A percentile compares a stretch with the other conserved stretches of the same genome.
These are phyloP conservation scores for Colletotrichum musicola DNA, from an alignment of 2,329 filamentous ascomycete genomes.

Conservation along the genomic window DNA sequence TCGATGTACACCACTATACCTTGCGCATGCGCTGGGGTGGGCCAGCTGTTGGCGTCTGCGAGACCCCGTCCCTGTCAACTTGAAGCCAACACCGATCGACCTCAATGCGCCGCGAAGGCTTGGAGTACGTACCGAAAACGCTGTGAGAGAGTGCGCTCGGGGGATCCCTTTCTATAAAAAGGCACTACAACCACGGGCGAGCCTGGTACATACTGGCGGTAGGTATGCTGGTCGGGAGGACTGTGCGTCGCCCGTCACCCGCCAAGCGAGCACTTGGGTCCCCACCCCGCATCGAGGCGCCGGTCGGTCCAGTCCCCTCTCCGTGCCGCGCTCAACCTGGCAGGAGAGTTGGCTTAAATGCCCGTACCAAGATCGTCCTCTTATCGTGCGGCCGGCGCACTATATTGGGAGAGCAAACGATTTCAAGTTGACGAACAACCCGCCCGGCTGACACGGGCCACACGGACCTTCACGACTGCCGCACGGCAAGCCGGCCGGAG, in stretches of 20 bases:
- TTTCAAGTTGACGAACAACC: slow-evolving; percentile 23
- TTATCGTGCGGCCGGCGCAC: slow-evolving; percentile 1
- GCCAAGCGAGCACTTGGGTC: slow-evolving; percentile 12
- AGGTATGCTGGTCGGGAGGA: neutral
- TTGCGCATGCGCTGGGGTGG: neutral
- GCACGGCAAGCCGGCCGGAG: neutral
- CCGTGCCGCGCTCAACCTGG: slow-evolving; percentile 1
- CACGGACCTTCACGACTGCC: neutral
- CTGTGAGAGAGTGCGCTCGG: neutral
- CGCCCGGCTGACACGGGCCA: slow-evolving; percentile 17
- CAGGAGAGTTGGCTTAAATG: neutral
- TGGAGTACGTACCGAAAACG: neutral
- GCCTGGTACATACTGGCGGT: neutral
- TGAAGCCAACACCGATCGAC: neutral
- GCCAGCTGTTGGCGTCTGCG: slow-evolving; percentile 32
- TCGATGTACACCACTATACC: neutral
- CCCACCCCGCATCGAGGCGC: slow-evolving; percentile 33
- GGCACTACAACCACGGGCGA: neutral
- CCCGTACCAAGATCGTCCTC: slow-evolving; percentile 12
- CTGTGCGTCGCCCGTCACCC: slow-evolving; percentile 30
- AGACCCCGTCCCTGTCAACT: slow-evolving; percentile 15
- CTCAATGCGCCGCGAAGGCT: no score
- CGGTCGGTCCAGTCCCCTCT: slow-evolving; percentile 10
- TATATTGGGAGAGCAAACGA: slow-evolving; percentile 5
- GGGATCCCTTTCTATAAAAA: slow-evolving; percentile 35